Percentiles rank a stretch among this genome's conserved stretches.
These are phyloP conservation scores for Podila epigama DNA, from an alignment of 192 early-diverging fungal genomes.

Conservation along the genomic window DNA sequence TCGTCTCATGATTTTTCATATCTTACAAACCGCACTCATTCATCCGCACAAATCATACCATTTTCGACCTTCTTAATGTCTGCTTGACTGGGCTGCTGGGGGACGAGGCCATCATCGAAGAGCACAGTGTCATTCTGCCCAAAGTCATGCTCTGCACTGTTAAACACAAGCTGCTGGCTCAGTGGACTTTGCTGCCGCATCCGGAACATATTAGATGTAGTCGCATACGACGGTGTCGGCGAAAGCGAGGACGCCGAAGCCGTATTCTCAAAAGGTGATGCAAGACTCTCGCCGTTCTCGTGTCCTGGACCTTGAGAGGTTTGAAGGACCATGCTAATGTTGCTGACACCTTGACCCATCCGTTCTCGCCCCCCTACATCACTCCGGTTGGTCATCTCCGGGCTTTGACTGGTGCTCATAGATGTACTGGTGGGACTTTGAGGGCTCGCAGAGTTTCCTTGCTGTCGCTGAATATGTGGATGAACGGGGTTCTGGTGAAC, in stretches of 20 bases:
- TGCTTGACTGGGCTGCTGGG: constrained; percentile 9
- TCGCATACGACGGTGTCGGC: constrained; percentile 9
- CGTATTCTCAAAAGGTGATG: not conserved
- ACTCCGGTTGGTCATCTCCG: not conserved
- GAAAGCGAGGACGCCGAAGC: constrained; percentile 4
- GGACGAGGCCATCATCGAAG: constrained; percentile 19
- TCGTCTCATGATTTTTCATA: not conserved
- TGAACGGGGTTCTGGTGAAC: constrained; percentile 26
- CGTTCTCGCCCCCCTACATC: not conserved
- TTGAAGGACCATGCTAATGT: not conserved
- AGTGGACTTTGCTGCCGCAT: constrained; percentile 21
- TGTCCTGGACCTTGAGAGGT: not conserved
- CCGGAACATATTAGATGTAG: not conserved
- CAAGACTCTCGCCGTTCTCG: not conserved
- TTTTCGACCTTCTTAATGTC: constrained; percentile 28
- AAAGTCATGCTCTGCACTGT: not conserved
- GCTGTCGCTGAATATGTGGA: constrained; percentile 19
- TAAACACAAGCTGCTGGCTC: constrained; percentile 4
- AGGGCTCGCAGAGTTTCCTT: constrained; percentile 11
- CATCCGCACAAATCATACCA: constrained; percentile 5
- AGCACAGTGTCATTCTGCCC: not conserved
- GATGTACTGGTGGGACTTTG: constrained; percentile 22
- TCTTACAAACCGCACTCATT: not conserved
- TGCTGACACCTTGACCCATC: not conserved
- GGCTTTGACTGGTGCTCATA: constrained; percentile 22